Percentiles rank a stretch among this genome's conserved stretches.
Evolutionary conservation across 805 yeast species (phyloP).

Genomic region (Metschnikowia henanensis): DNA sequence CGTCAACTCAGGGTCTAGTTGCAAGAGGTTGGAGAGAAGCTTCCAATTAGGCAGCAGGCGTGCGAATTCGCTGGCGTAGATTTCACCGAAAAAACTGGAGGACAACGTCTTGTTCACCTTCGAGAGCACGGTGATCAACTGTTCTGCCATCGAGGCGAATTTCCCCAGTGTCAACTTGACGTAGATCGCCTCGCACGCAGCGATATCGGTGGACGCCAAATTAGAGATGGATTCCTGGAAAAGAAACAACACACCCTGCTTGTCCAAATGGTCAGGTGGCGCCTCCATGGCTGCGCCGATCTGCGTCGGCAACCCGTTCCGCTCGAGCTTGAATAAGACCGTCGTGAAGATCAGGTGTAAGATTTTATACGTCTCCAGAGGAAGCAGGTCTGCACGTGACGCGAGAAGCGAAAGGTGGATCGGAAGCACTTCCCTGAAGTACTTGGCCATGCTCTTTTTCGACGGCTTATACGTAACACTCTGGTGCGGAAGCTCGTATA

Average conservation of each 20-base stretch:
- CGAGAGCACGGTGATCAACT: slow-evolving; percentile 47
- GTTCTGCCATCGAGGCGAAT: slow-evolving; percentile 41
- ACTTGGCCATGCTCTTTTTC: slow-evolving; percentile 31
- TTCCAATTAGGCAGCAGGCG: slow-evolving; percentile 36
- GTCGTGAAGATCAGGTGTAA: slow-evolving; percentile 8
- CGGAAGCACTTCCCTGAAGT: slow-evolving; percentile 27
- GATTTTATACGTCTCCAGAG: slow-evolving; percentile 1
- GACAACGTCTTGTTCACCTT: slow-evolving; percentile 54
- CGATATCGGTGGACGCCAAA: slow-evolving; percentile 33
- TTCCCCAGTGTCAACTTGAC: slow-evolving; percentile 35
- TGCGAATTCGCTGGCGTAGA: slow-evolving; percentile 34
- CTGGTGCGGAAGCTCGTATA: slow-evolving; percentile 26
- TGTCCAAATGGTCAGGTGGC: slow-evolving; percentile 3
- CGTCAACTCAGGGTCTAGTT: slow-evolving; percentile 61
- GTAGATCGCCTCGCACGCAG: slow-evolving; percentile 49
- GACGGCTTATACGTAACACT: slow-evolving; percentile 24
- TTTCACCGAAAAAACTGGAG: slow-evolving; percentile 44
- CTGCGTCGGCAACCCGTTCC: slow-evolving; percentile 4
- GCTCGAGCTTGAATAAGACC: slow-evolving; percentile 9
- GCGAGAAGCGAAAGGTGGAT: slow-evolving; percentile 10
- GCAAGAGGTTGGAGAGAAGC: slow-evolving; percentile 47
- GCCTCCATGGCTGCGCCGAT: slow-evolving; percentile 1
- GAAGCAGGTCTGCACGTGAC: background rate
- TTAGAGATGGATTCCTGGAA: slow-evolving; percentile 30
- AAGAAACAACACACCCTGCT: slow-evolving; percentile 13